These are phyloP conservation scores for Decorospora gaudefroyi DNA, from an alignment of 2,329 filamentous ascomycete species.

Conservation along the genomic window DNA sequence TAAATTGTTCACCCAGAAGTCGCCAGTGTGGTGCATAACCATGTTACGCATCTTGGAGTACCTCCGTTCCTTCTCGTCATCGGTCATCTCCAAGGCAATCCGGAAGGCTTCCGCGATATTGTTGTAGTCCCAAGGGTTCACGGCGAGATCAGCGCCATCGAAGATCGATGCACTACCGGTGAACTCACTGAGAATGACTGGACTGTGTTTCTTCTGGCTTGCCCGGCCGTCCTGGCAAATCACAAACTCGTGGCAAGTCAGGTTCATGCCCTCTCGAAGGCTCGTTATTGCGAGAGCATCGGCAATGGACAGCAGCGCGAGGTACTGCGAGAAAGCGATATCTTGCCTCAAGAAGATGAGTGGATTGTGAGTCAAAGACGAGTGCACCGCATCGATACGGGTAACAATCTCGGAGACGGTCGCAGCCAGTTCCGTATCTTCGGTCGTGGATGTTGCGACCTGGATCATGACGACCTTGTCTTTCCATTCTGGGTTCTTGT, in stretches of 20 bases:
- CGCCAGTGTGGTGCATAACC: constrained; percentile 80
- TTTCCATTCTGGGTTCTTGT: constrained; percentile 87
- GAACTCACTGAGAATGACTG: constrained; percentile 91
- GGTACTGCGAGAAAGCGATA: constrained; percentile 87
- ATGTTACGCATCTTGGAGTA: constrained; percentile 75
- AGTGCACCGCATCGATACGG: constrained; percentile 88
- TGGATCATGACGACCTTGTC: constrained; percentile 89
- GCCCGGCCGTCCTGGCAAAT: constrained; percentile 86
- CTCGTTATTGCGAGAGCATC: constrained; percentile 94
- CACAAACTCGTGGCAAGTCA: constrained; percentile 92
- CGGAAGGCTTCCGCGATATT: constrained; percentile 86
- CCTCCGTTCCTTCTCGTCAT: constrained; percentile 71
- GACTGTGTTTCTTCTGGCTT: constrained; percentile 76
- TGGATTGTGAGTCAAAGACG: constrained; percentile 88
- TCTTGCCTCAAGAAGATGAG: constrained; percentile 94
- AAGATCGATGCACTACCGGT: constrained; percentile 90
- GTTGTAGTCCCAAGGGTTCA: constrained; percentile 95
- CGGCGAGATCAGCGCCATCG: constrained; percentile 74
- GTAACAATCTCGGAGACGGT: constrained; percentile 93
- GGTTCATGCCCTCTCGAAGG: constrained; percentile 94
- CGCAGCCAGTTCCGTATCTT: constrained; percentile 84
- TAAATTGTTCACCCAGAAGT: constrained; percentile 83
- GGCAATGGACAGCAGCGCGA: constrained; percentile 87
- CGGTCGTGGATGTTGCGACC: constrained; percentile 86
- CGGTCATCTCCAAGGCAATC: constrained; percentile 76